phyloP scores from a whole-genome alignment of 164 flowering plant species.

The Vitis riparia region DNA sequence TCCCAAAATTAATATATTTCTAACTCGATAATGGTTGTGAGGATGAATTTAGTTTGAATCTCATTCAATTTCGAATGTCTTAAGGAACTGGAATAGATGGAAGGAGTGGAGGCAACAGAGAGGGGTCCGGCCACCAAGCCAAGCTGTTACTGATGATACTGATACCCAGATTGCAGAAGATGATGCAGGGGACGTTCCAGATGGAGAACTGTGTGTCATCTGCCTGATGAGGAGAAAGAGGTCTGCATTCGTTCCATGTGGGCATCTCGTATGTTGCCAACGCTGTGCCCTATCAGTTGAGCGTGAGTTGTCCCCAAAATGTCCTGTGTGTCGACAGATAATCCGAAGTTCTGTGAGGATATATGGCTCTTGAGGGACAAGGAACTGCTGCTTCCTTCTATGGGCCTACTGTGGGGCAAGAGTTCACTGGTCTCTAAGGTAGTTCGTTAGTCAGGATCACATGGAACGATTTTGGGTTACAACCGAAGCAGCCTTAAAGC shows the following conservation, averaged over 20 bases:
- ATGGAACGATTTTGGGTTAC: too few species aligned
- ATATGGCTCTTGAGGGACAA: slow-evolving; percentile 46
- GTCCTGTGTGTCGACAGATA: slow-evolving; percentile 82
- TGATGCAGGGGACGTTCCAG: slow-evolving; percentile 52
- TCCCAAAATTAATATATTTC: not conserved
- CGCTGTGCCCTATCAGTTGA: slow-evolving; percentile 67
- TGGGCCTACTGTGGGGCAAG: too few species aligned
- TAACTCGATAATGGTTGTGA: not conserved
- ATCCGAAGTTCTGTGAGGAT: slow-evolving; percentile 64
- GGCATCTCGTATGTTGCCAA: slow-evolving; percentile 89
- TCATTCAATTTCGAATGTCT: slow-evolving; percentile 1
- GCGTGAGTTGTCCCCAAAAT: slow-evolving; percentile 62
- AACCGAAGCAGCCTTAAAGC: not conserved
- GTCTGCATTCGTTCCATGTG: slow-evolving; percentile 86
- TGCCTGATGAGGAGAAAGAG: slow-evolving; percentile 71
- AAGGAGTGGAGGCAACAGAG: slow-evolving; percentile 62
- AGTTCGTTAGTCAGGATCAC: too few species aligned
- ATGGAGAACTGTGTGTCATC: slow-evolving; percentile 76
- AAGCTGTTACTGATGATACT: slow-evolving; percentile 12
- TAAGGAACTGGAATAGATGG: slow-evolving; percentile 82
- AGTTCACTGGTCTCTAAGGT: too few species aligned
- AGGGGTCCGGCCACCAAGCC: slow-evolving; percentile 23
- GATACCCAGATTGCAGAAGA: slow-evolving; percentile 30
- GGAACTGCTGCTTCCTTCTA: not conserved
- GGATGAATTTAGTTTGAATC: too few species aligned